A percentile compares a stretch with the other conserved stretches of the same genome.
Conservation (phyloP, 2,329 filamentous ascomycete species). For the Chaetothyriales sp. region DNA sequence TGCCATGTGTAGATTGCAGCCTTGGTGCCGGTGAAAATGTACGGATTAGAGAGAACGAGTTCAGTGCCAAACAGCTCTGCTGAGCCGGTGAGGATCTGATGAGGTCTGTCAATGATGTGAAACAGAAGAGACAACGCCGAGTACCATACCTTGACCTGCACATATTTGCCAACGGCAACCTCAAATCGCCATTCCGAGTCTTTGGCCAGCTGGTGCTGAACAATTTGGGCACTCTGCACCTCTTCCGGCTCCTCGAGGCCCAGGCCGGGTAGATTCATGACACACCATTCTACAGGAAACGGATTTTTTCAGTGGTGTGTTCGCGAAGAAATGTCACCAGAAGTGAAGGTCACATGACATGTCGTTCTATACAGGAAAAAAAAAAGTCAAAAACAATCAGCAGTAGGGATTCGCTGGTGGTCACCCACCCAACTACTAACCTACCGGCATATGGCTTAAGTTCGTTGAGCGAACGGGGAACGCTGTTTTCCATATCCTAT, state of each 20-base stretch:
- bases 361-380: no score
- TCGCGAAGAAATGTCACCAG: neutral
- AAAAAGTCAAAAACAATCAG: no score
- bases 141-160: slow-evolving; percentile 37
- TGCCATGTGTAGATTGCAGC: slow-evolving; percentile 85
- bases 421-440: no score
- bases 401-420: no score
- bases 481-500: no score
- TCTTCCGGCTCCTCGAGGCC: slow-evolving; percentile 51
- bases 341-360: neutral
- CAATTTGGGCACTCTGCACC: slow-evolving; percentile 23
- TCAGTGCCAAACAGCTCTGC: slow-evolving; percentile 94
- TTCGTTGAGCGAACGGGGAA: no score
- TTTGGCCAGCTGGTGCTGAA: slow-evolving; percentile 41
- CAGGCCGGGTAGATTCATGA: slow-evolving; percentile 60
- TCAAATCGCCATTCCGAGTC: slow-evolving; percentile 69
- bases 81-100: slow-evolving; percentile 57
- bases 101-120: neutral
- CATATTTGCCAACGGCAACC: slow-evolving; percentile 40
- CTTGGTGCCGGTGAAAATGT: slow-evolving; percentile 68
- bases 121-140: neutral
- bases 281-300: slow-evolving; percentile 6
- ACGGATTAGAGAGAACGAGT: slow-evolving; percentile 63
- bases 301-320: neutral
- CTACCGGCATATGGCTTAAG: no score